Percentiles rank a stretch among this genome's conserved stretches.
Evolutionary conservation across 1,139 yeast genomes (phyloP).

Genomic region (Tardiomyces blankii): DNA sequence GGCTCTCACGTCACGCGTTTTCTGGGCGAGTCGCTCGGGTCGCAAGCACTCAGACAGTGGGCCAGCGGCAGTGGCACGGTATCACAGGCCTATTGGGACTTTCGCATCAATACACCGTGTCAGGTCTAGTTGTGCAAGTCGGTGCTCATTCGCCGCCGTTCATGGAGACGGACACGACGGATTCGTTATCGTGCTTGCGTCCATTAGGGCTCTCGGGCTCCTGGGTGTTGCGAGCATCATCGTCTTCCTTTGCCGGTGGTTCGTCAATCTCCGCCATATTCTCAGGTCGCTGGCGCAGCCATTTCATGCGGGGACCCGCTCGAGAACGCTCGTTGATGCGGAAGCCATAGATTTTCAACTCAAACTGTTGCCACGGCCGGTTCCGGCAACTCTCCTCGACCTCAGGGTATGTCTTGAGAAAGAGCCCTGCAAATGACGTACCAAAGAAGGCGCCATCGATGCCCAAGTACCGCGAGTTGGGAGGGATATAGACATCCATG

Average conservation of each 20-base stretch:
- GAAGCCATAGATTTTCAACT: slow-evolving; percentile 81
- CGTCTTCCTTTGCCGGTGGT: slow-evolving; percentile 13
- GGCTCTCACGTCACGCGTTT: too few relatives aligned
- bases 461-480: slow-evolving; percentile 70
- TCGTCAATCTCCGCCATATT: slow-evolving; percentile 10
- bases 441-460: slow-evolving; percentile 97
- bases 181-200: too few relatives aligned
- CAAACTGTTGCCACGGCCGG: slow-evolving; percentile 46
- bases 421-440: slow-evolving; percentile 86
- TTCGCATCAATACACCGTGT: too few relatives aligned
- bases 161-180: not conserved
- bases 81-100: too few relatives aligned
- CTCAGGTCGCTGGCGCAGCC: slow-evolving; percentile 75
- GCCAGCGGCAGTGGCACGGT: too few relatives aligned
- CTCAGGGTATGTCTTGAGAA: slow-evolving; percentile 83
- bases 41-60: too few relatives aligned
- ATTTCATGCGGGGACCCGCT: slow-evolving; percentile 88
- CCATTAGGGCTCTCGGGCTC: too few relatives aligned
- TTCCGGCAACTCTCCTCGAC: slow-evolving; percentile 43
- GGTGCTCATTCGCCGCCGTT: not conserved
- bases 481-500: slow-evolving; percentile 80
- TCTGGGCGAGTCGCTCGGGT: too few relatives aligned
- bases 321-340: slow-evolving; percentile 61
- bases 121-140: too few relatives aligned
- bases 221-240: slow-evolving; percentile 3